phyloP scores from a whole-genome alignment of 257 asterid genomes.

The Asclepias syriaca region DNA sequence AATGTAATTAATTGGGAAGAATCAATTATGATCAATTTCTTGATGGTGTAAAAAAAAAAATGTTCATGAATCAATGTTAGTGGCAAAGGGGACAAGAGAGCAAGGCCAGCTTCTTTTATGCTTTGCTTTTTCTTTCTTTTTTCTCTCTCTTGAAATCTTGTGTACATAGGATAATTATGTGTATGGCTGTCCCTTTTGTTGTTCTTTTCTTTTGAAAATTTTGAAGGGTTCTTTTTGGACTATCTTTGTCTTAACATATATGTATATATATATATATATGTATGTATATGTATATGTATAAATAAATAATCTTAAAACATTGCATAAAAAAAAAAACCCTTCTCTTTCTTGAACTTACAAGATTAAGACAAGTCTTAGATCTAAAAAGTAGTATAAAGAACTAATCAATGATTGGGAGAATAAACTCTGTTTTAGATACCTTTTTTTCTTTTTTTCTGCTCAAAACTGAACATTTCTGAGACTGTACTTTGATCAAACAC shows the following conservation, averaged over 20 bases:
- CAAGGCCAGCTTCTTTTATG: slow-evolving; percentile 20
- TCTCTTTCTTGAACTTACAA: slow-evolving; percentile 5
- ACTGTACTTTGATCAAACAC: background rate
- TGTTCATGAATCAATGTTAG: slow-evolving; percentile 9
- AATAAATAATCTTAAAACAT: slow-evolving; percentile 16
- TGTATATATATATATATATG: no score
- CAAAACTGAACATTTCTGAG: background rate
- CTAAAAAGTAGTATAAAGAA: slow-evolving; percentile 24
- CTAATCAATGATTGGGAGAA: slow-evolving; percentile 31
- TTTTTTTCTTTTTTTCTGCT: background rate
- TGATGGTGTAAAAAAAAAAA: background rate
- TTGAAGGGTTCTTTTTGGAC: slow-evolving; percentile 19
- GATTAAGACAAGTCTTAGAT: slow-evolving; percentile 43
- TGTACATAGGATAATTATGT: slow-evolving; percentile 16
- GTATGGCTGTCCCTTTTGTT: slow-evolving; percentile 25
- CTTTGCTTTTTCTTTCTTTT: slow-evolving; percentile 18
- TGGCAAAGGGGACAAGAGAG: slow-evolving; percentile 20
- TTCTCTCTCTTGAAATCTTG: slow-evolving; percentile 7
- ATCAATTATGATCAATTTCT: background rate
- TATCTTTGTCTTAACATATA: background rate
- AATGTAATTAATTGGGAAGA: slow-evolving; percentile 2
- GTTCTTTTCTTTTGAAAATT: background rate
- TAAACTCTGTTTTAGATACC: background rate
- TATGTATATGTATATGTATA: no score
- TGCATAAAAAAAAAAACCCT: background rate